phyloP scores from a whole-genome alignment of 2,329 filamentous ascomycete species.

The Xylariaceae sp. region DNA sequence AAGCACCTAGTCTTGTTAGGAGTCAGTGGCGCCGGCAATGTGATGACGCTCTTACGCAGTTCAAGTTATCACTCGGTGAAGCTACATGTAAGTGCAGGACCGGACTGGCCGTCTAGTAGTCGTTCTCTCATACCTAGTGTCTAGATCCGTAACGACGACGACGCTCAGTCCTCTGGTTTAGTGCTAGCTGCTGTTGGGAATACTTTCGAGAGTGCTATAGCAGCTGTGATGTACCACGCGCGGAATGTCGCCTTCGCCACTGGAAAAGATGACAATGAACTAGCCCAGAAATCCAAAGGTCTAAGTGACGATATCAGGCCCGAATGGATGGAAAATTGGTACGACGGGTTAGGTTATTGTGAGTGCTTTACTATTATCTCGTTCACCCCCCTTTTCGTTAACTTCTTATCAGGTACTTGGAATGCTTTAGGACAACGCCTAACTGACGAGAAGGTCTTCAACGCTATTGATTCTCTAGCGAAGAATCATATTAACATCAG shows the following conservation, averaged over 20 bases:
- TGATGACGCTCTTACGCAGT: slow-evolving; percentile 70
- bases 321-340: slow-evolving; percentile 84
- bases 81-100: slow-evolving; percentile 58
- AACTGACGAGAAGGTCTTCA: slow-evolving; percentile 76
- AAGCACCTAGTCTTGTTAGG: slow-evolving; percentile 77
- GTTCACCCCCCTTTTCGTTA: background rate
- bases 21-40: slow-evolving; percentile 72
- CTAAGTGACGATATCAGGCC: slow-evolving; percentile 53
- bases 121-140: slow-evolving; percentile 7
- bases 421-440: slow-evolving; percentile 85
- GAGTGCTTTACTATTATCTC: slow-evolving; percentile 11
- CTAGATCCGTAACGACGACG: slow-evolving; percentile 68
- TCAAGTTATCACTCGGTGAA: slow-evolving; percentile 66
- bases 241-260: slow-evolving; percentile 60
- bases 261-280: slow-evolving; percentile 47
- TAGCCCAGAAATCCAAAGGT: slow-evolving; percentile 49
- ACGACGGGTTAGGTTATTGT: slow-evolving; percentile 92
- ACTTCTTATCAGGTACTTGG: slow-evolving; percentile 69
- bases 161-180: slow-evolving; percentile 55
- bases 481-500: slow-evolving; percentile 75
- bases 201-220: slow-evolving; percentile 74
- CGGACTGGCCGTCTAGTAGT: background rate
- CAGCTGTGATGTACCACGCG: slow-evolving; percentile 86
- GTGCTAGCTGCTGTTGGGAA: slow-evolving; percentile 73
- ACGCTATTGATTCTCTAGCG: slow-evolving; percentile 72